A percentile compares a stretch with the other conserved stretches of the same genome.
Evolutionary conservation across 2,329 filamentous ascomycete genomes (phyloP).

Genomic region (Aspergillus ustus): DNA sequence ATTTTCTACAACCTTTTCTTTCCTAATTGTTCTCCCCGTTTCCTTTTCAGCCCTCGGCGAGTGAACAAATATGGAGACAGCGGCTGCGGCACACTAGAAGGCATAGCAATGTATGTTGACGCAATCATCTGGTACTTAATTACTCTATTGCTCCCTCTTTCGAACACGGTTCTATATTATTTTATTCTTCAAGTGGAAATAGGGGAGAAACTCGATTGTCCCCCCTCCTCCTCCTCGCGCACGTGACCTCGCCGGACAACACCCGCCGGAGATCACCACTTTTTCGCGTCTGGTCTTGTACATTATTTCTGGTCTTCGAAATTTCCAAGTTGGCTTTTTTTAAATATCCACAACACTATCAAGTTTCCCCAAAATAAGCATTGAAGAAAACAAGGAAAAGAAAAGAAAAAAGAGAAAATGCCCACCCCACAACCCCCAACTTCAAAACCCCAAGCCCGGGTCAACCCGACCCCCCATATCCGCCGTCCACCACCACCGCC

Average conservation of each 20-base stretch:
- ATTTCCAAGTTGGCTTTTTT: not conserved
- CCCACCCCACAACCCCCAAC: slow-evolving; percentile 1
- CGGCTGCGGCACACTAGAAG: no score
- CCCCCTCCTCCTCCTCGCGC: no score
- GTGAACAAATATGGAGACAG: not conserved
- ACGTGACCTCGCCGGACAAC: not conserved
- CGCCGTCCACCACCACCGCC: slow-evolving; percentile 18
- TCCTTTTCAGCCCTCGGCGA: not conserved
- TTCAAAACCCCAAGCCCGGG: slow-evolving; percentile 25
- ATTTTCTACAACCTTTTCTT: no score
- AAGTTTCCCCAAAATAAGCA: not conserved
- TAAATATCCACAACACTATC: not conserved
- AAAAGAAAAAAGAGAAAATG: slow-evolving; percentile 6
- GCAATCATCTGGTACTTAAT: no score
- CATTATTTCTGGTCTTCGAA: not conserved
- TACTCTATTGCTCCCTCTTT: not conserved
- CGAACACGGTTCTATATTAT: no score
- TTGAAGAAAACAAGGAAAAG: not conserved
- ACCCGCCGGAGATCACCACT: not conserved
- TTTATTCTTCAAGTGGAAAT: no score
- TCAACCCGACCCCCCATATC: slow-evolving; percentile 20
- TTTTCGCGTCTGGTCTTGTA: not conserved
- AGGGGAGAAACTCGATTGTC: no score
- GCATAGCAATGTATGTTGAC: no score
- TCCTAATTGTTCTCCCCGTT: no score